A percentile compares a stretch with the other conserved stretches of the same genome.
Conservation (phyloP, 768 basidiomycete species). For the Tricholoma terreum region DNA sequence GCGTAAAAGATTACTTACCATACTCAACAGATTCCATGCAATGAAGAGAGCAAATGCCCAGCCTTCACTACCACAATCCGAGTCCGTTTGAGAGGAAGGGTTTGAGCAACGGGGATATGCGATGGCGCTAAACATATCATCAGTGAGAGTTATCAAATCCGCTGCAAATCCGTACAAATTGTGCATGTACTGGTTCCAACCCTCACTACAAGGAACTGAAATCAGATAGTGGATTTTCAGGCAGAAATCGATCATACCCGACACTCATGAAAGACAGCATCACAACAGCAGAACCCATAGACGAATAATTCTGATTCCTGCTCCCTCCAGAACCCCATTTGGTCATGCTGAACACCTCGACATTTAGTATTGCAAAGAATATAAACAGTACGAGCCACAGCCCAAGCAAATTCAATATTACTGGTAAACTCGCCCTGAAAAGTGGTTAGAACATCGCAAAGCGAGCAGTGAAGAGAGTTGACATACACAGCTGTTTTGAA, state of each 20-base stretch:
- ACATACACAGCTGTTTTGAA: conserved; percentile 95
- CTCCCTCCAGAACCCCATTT: conserved; percentile 76
- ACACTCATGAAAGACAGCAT: conserved; percentile 93
- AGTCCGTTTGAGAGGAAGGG: conserved; percentile 44
- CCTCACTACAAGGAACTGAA: conserved; percentile 55
- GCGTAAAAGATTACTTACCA: conserved; percentile 52
- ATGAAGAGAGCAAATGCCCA: conserved; percentile 91
- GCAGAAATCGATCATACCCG: conserved; percentile 50
- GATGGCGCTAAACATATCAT: conserved; percentile 51
- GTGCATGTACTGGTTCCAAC: conserved; percentile 98
- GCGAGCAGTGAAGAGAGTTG: conserved; percentile 1
- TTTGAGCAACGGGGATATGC: conserved; percentile 82
- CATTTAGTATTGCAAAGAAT: conserved; percentile 84
- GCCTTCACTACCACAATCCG: conserved; percentile 82
- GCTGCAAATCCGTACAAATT: conserved; percentile 63
- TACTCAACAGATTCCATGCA: conserved; percentile 92
- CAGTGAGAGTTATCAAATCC: conserved; percentile 4
- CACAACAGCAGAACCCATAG: conserved; percentile 74
- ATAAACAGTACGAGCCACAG: conserved; percentile 90
- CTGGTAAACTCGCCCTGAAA: conserved; percentile 76
- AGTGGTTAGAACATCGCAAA: neutral
- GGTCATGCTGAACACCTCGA: conserved; percentile 90
- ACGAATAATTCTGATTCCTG: conserved; percentile 72
- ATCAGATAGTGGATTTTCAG: conserved; percentile 7
- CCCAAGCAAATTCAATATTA: conserved; percentile 77